phyloP scores from a whole-genome alignment of 129 eudicot genomes.

The Chrysanthemum lavandulifolium region DNA sequence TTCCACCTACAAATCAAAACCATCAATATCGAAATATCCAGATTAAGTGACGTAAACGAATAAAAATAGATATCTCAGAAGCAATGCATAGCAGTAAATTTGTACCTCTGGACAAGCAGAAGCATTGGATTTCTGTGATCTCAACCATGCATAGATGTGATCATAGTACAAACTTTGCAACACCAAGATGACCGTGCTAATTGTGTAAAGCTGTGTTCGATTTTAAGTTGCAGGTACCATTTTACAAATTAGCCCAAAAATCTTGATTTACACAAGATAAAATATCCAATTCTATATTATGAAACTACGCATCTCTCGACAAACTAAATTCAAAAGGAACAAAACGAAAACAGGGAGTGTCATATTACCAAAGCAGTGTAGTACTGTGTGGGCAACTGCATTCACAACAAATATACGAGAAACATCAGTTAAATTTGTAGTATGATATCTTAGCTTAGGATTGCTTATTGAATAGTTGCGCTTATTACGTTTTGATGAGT shows the following conservation, averaged over 20 bases:
- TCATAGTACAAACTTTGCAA: constrained; percentile 78
- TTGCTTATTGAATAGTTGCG: no score
- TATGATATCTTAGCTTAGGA: neutral
- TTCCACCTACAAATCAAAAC: constrained; percentile 28
- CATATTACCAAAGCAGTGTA: constrained; percentile 65
- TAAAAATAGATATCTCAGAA: neutral
- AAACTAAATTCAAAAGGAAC: neutral
- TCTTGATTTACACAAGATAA: neutral
- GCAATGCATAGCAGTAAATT: constrained; percentile 10
- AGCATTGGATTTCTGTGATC: constrained; percentile 17
- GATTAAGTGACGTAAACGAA: neutral
- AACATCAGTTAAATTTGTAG: neutral
- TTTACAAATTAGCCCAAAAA: neutral
- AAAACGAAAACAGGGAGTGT: neutral
- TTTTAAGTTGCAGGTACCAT: neutral
- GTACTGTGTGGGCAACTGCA: constrained; percentile 84
- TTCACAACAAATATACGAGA: neutral
- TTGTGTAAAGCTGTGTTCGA: constrained; percentile 54
- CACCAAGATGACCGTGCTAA: constrained; percentile 56
- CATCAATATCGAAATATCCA: neutral
- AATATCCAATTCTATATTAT: constrained; percentile 17
- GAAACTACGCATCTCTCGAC: neutral
- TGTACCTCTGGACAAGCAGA: constrained; percentile 27
- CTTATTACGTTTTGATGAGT: no score
- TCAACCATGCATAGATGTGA: constrained; percentile 42